phyloP scores from a whole-genome alignment of 2,329 filamentous ascomycete genomes.

The Shiraia sp. region DNA sequence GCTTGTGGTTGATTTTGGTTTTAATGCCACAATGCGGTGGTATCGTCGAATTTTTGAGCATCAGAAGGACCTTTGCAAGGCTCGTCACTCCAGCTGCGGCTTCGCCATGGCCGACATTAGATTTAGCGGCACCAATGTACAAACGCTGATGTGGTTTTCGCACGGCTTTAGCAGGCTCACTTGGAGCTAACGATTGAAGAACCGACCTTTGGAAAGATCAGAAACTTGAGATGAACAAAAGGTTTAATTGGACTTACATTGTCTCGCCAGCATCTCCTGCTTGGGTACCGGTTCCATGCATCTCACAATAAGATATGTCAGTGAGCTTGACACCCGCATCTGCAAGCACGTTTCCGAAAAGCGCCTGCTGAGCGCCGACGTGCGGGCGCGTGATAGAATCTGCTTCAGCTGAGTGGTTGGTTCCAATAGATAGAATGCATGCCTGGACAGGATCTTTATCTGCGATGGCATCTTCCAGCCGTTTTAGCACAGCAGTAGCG shows the following conservation, averaged over 20 bases:
- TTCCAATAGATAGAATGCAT: constrained; percentile 37
- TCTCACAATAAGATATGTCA: constrained; percentile 27
- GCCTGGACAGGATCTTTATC: constrained; percentile 42
- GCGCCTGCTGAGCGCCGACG: constrained; percentile 15
- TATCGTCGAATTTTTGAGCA: constrained; percentile 37
- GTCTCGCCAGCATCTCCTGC: constrained; percentile 30
- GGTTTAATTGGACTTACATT: background rate
- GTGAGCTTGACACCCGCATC: constrained; percentile 42
- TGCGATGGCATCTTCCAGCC: constrained; percentile 37
- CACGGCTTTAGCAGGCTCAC: background rate
- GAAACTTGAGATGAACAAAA: too few species aligned
- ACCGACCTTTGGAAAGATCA: constrained; percentile 6
- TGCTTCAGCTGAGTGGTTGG: constrained; percentile 48
- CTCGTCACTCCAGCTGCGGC: constrained; percentile 32
- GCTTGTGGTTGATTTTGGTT: constrained; percentile 62
- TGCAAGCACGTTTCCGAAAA: constrained; percentile 21
- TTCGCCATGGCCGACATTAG: constrained; percentile 43
- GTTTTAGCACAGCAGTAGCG: constrained; percentile 38
- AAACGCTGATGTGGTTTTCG: constrained; percentile 12
- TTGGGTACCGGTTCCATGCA: constrained; percentile 38
- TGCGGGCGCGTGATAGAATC: constrained; percentile 33
- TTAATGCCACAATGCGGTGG: constrained; percentile 72
- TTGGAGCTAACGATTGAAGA: constrained; percentile 18
- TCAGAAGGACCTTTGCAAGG: constrained; percentile 42
- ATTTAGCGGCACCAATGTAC: constrained; percentile 35